A percentile compares a stretch with the other conserved stretches of the same genome.
Evolutionary conservation across 257 asterid genomes (phyloP).

Genomic region (Rauvolfia tetraphylla): DNA sequence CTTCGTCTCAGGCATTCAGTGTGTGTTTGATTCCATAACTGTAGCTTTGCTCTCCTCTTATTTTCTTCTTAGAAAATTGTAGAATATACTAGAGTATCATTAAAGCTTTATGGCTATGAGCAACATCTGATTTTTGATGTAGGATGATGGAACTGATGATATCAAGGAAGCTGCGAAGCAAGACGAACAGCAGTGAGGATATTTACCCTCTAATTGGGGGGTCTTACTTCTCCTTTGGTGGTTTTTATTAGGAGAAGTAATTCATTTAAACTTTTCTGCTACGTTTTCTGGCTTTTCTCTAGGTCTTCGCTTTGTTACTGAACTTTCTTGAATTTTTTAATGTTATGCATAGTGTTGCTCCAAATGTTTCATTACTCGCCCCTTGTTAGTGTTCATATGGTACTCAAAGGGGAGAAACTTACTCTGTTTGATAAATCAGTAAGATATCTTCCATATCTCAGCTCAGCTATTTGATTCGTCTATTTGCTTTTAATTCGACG

Average conservation of each 20-base stretch:
- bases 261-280: constrained; percentile 1
- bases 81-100: not conserved
- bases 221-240: constrained; percentile 15
- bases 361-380: not conserved
- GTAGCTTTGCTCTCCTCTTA: not conserved
- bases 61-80: not conserved
- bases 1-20: not conserved
- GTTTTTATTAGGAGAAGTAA: constrained; percentile 33
- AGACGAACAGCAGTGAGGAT: constrained; percentile 36
- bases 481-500: not conserved
- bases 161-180: constrained; percentile 67
- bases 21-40: not conserved
- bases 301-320: constrained; percentile 12
- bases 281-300: constrained; percentile 10
- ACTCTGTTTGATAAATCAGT: not conserved
- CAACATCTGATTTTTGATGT: constrained; percentile 10
- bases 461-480: not conserved
- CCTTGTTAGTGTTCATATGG: not conserved
- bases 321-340: constrained; percentile 8
- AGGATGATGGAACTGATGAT: constrained; percentile 77
- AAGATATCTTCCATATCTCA: not conserved
- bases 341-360: not conserved
- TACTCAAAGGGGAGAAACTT: not conserved
- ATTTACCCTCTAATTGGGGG: constrained; percentile 3
- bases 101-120: not conserved